Evolutionary conservation across 371 early-diverging fungal species (phyloP).

Genomic region (Mucor lusitanicus): DNA sequence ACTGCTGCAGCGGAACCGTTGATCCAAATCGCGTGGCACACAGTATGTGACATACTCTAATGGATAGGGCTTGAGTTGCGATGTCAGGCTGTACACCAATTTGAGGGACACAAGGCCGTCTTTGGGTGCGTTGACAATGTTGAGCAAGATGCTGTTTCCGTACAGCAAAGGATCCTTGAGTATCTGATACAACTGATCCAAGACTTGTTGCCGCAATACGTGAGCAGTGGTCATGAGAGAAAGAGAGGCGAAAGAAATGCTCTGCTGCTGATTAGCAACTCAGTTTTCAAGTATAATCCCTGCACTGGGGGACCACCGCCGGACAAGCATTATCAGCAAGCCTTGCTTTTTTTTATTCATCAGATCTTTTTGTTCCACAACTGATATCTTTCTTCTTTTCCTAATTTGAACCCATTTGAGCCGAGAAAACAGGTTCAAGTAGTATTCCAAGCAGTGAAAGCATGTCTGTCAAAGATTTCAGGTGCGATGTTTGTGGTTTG

Average conservation of each 20-base stretch:
- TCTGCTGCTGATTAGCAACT: not conserved
- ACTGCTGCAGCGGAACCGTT: conserved; percentile 12
- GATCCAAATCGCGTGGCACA: conserved; percentile 5
- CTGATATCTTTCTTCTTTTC: not conserved
- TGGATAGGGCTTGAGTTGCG: conserved; percentile 14
- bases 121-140: conserved; percentile 9
- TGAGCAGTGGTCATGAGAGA: not conserved
- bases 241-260: not conserved
- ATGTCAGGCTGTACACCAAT: conserved; percentile 16
- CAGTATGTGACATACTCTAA: conserved; percentile 20
- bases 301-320: conserved; percentile 3
- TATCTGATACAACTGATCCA: conserved; percentile 3
- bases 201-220: not conserved
- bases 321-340: not conserved
- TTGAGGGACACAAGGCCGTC: conserved; percentile 18
- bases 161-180: conserved; percentile 12
- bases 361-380: not conserved
- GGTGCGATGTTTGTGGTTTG: not conserved
- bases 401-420: not conserved
- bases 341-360: not conserved
- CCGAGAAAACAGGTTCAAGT: not conserved
- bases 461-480: conserved; percentile 4
- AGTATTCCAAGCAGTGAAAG: not conserved
- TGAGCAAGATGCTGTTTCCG: conserved; percentile 15
- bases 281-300: not conserved